Evolutionary conservation across 352 stramenopile species (phyloP).

Genomic region (Globisporangium lucens): DNA sequence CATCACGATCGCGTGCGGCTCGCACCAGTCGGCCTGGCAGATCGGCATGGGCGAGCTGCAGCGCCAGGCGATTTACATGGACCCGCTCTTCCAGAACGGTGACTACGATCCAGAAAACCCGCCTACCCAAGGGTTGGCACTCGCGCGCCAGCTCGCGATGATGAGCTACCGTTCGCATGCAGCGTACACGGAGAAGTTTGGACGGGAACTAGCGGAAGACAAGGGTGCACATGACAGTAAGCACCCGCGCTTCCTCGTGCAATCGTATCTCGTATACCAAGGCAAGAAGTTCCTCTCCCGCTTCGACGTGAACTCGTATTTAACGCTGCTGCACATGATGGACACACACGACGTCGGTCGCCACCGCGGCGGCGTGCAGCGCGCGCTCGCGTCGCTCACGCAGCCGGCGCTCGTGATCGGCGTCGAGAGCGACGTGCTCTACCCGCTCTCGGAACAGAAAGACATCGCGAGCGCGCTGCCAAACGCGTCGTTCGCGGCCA

Average conservation of each 20-base stretch:
- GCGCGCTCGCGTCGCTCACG: slow-evolving; percentile 47
- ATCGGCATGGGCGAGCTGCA: slow-evolving; percentile 95
- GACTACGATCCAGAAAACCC: slow-evolving; percentile 61
- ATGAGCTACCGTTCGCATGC: slow-evolving; percentile 93
- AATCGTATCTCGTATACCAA: slow-evolving; percentile 90
- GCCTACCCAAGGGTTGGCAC: slow-evolving; percentile 78
- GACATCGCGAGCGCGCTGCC: slow-evolving; percentile 82
- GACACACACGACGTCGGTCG: slow-evolving; percentile 94
- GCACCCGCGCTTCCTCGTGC: slow-evolving; percentile 57
- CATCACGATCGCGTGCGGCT: slow-evolving; percentile 92
- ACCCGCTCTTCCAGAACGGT: slow-evolving; percentile 89
- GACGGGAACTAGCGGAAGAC: slow-evolving; percentile 43
- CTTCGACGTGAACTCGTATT: slow-evolving; percentile 95
- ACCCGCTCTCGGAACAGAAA: slow-evolving; percentile 92
- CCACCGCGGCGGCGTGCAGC: slow-evolving; percentile 71
- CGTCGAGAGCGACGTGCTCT: slow-evolving; percentile 94
- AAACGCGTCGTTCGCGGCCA: slow-evolving; percentile 81
- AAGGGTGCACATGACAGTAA: slow-evolving; percentile 19
- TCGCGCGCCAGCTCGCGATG: slow-evolving; percentile 96
- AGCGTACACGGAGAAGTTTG: slow-evolving; percentile 94
- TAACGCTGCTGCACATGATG: slow-evolving; percentile 95
- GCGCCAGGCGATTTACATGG: slow-evolving; percentile 95
- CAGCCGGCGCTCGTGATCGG: slow-evolving; percentile 91
- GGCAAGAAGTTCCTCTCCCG: slow-evolving; percentile 94
- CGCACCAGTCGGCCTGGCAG: slow-evolving; percentile 94